A percentile compares a stretch with the other conserved stretches of the same genome.
Conservation (phyloP, 140 eudicot genomes). For the Erigeron philadelphicus region DNA sequence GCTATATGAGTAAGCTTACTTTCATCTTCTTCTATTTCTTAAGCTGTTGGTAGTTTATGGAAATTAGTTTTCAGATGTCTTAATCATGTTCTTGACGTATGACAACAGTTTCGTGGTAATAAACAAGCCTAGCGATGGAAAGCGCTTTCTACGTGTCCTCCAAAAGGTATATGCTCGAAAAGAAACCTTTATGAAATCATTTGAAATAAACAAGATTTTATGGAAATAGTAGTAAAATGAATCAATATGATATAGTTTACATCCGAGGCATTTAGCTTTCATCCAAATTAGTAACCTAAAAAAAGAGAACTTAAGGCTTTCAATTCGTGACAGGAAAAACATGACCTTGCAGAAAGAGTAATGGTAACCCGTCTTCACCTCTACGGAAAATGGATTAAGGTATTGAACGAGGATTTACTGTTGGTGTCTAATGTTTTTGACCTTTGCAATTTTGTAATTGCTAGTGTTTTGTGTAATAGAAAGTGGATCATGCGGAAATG, state of each 20-base stretch:
- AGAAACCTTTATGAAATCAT: neutral
- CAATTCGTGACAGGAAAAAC: constrained; percentile 57
- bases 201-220: neutral
- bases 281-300: neutral
- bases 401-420: constrained; percentile 16
- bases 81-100: neutral
- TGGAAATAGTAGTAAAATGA: no score
- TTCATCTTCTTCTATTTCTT: constrained; percentile 15
- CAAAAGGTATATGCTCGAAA: constrained; percentile 49
- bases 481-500: constrained; percentile 78
- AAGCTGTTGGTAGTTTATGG: neutral
- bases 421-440: neutral
- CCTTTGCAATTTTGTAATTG: neutral
- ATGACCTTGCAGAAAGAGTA: constrained; percentile 88
- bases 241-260: neutral
- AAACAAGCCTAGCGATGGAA: constrained; percentile 72
- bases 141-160: constrained; percentile 69
- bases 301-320: no score
- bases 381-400: constrained; percentile 90
- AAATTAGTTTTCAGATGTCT: constrained; percentile 11
- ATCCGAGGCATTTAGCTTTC: neutral
- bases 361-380: constrained; percentile 95
- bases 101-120: constrained; percentile 54
- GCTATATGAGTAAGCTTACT: constrained; percentile 78
- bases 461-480: constrained; percentile 36